phyloP scores from a whole-genome alignment of 2,329 filamentous ascomycete genomes.

The Penicillium sp. region DNA sequence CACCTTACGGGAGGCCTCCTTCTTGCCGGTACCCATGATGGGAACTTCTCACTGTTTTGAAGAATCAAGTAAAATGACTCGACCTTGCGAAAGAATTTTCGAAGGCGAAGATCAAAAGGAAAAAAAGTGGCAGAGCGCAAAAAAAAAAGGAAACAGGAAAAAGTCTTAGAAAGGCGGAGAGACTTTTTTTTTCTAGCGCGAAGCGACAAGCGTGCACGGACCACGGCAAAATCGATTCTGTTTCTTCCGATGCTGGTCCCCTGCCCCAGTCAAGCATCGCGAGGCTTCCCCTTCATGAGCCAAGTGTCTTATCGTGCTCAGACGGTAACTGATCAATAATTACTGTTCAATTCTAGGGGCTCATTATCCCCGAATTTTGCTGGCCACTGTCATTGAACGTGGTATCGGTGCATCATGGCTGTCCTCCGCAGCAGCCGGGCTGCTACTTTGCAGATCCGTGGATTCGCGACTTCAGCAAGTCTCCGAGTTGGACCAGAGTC shows the following conservation, averaged over 20 bases:
- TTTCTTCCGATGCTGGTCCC: slow-evolving; percentile 22
- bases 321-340: background rate
- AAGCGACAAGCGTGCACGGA: slow-evolving; percentile 32
- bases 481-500: slow-evolving; percentile 62
- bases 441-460: slow-evolving; percentile 35
- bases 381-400: background rate
- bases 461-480: slow-evolving; percentile 34
- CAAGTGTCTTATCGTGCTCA: slow-evolving; percentile 3
- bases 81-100: slow-evolving; percentile 23
- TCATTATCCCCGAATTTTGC: background rate
- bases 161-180: slow-evolving; percentile 24
- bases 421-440: slow-evolving; percentile 33
- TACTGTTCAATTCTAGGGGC: background rate
- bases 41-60: slow-evolving; percentile 16
- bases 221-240: slow-evolving; percentile 37
- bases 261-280: slow-evolving; percentile 14
- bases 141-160: slow-evolving; percentile 24
- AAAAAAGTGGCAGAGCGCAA: slow-evolving; percentile 28
- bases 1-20: slow-evolving; percentile 74
- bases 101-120: slow-evolving; percentile 22
- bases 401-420: slow-evolving; percentile 26
- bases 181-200: slow-evolving; percentile 34
- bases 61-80: slow-evolving; percentile 9
- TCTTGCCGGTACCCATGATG: slow-evolving; percentile 83
- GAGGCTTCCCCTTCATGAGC: slow-evolving; percentile 15